A percentile compares a stretch with the other conserved stretches of the same genome.
Evolutionary conservation across 805 yeast species (phyloP).

Genomic region (Myxozyma mucilagina): DNA sequence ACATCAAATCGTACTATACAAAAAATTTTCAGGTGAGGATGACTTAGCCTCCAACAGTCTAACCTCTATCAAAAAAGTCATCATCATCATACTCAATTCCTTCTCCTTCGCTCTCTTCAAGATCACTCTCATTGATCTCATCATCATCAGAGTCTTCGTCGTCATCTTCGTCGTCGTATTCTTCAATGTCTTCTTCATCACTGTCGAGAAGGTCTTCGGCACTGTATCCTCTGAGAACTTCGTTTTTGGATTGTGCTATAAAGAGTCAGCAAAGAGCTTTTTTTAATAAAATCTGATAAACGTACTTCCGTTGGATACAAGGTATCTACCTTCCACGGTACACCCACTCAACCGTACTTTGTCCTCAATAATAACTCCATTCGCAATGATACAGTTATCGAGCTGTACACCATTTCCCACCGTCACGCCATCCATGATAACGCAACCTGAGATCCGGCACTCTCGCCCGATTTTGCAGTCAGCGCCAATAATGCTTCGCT

Average conservation of each 20-base stretch:
- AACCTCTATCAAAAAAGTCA: conserved; percentile 29
- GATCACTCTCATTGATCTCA: conserved; percentile 25
- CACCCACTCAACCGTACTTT: conserved; percentile 74
- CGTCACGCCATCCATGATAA: conserved; percentile 66
- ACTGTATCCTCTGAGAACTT: conserved; percentile 42
- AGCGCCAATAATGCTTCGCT: conserved; percentile 77
- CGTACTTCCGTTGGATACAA: conserved; percentile 56
- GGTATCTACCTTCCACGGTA: conserved; percentile 78
- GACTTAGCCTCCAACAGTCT: not conserved
- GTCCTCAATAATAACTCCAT: conserved; percentile 58
- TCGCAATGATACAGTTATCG: conserved; percentile 88
- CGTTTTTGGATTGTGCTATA: conserved; percentile 42
- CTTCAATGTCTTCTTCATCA: conserved; percentile 35
- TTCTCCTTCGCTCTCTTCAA: conserved; percentile 27
- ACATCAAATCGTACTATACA: not conserved
- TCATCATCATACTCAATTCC: conserved; percentile 31
- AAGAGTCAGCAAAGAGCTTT: conserved; percentile 32
- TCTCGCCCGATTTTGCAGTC: conserved; percentile 78
- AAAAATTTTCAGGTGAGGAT: not conserved
- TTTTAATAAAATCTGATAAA: conserved; percentile 31
- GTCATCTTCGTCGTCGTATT: conserved; percentile 25
- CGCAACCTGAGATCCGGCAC: conserved; percentile 85
- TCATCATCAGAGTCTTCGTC: conserved; percentile 21
- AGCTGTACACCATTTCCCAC: conserved; percentile 63
- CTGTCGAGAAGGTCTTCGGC: conserved; percentile 41